These are phyloP conservation scores for Dendryphion nanum DNA, from an alignment of 2,329 filamentous ascomycete species.

Conservation along the genomic window DNA sequence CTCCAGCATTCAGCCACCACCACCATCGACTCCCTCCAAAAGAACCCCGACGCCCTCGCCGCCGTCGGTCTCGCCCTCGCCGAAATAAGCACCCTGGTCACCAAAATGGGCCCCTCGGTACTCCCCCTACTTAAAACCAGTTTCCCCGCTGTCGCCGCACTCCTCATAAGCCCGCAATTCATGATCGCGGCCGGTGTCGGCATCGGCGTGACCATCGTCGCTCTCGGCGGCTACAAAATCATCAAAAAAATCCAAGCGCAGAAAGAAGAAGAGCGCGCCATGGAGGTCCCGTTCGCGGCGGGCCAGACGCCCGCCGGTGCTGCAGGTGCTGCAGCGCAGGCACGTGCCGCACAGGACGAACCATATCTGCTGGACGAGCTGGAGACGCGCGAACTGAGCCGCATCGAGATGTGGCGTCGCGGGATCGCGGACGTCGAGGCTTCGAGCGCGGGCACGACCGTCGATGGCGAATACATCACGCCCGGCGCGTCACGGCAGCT, in stretches of 20 bases:
- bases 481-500: constrained; percentile 51
- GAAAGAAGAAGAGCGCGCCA: constrained; percentile 31
- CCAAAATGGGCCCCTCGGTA: constrained; percentile 81
- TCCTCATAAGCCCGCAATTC: constrained; percentile 89
- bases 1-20: constrained; percentile 78
- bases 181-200: constrained; percentile 87
- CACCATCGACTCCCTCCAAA: constrained; percentile 77
- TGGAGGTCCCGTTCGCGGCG: not conserved
- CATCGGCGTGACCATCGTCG: constrained; percentile 90
- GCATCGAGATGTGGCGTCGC: constrained; percentile 62
- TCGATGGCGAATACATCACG: constrained; percentile 66
- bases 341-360: too few species aligned
- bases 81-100: constrained; percentile 79
- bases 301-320: too few species aligned
- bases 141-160: constrained; percentile 80
- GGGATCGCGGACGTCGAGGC: constrained; percentile 61
- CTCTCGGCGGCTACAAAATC: constrained; percentile 96
- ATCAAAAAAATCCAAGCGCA: constrained; percentile 73
- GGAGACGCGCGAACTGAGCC: constrained; percentile 55
- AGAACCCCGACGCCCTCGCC: constrained; percentile 86
- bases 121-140: constrained; percentile 73
- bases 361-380: constrained; percentile 53
- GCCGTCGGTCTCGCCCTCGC: constrained; percentile 90
- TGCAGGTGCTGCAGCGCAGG: too few species aligned
- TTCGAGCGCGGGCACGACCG: constrained; percentile 56